Percentiles rank a stretch among this genome's conserved stretches.
These are phyloP conservation scores for Lathyrus aphaca DNA, from an alignment of 306 rosid species.

Conservation along the genomic window DNA sequence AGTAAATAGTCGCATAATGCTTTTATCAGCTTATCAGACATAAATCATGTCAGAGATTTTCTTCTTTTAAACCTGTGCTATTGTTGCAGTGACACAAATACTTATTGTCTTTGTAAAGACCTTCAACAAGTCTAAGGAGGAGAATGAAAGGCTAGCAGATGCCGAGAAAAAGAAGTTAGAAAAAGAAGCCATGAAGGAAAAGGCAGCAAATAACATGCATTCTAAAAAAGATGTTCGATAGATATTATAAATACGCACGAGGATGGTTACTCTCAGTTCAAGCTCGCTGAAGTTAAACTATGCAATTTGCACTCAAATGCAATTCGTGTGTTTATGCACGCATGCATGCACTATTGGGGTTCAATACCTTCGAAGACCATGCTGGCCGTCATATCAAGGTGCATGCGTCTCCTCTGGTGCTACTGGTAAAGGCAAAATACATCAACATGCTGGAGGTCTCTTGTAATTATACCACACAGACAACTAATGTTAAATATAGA, in stretches of 20 bases:
- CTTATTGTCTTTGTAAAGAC: conserved; percentile 78
- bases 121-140: conserved; percentile 93
- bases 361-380: conserved; percentile 14
- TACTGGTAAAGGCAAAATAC: conserved; percentile 34
- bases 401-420: conserved; percentile 27
- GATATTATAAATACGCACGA: conserved; percentile 32
- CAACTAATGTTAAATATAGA: conserved; percentile 25
- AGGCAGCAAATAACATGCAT: conserved; percentile 48
- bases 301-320: conserved; percentile 32
- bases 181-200: conserved; percentile 91
- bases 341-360: conserved; percentile 25
- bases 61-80: conserved; percentile 17
- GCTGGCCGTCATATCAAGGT: conserved; percentile 28
- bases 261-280: conserved; percentile 19
- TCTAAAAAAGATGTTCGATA: conserved; percentile 51
- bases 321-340: conserved; percentile 25
- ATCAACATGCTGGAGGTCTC: conserved; percentile 30
- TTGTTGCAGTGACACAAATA: conserved; percentile 86
- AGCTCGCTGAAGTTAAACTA: not conserved
- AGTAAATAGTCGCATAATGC: conserved; percentile 8
- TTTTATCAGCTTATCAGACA: not conserved
- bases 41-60: not conserved
- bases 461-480: conserved; percentile 45
- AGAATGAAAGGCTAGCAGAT: conserved; percentile 85
- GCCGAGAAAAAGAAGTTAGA: conserved; percentile 86